Evolutionary conservation across 805 yeast genomes (phyloP), one percentile per base, ranked within the genome.

Genomic region (Nematodospora valgi): DNA sequence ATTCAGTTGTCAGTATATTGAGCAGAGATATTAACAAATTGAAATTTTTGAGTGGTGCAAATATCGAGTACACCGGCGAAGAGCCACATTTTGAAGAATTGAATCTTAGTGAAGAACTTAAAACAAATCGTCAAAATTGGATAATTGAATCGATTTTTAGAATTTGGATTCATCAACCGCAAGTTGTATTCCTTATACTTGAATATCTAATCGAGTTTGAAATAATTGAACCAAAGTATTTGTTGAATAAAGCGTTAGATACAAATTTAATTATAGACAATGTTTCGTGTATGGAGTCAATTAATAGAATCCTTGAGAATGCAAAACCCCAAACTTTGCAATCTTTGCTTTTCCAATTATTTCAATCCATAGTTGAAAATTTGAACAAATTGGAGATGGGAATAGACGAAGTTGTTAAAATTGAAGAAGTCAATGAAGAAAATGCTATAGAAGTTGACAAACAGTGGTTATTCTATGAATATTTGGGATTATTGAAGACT

Each of bases 121-220:
- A 52, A 24, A 44, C 46, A 16, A 35, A 43, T 34, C 49, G 66
- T 34, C 72, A 67, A 34, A 40, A 44, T 16, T 59, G 63, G 58
- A 57, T 65, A 13, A 55, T 67, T 16, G 70, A 65, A 21, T 47
- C 68, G 6, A 57, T 67, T 9, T 56, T 65, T 46, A 49, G 73
- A 38, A 54, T 67, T 30, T 67, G 73, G 73, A 43, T 57, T 21
- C 68, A 65, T 43, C 72, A 65, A 44, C 72, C 73, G 1, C 73
- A 67, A 42, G 70, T 65, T 23, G 58, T 63, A 9, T 67, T 67
- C 39, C 56, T 67, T 43, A 62, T 64, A 19, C 52, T 67, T 43
- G 72, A 66, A 35, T 64, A 58, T 41, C 59, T 67, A 48, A 59
- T 65, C 31, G 71, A 66, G 38, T 61, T 57, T 43, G 54, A 45